Conservation (phyloP, 2,329 filamentous ascomycete genomes). For the Lachnellula cervina region DNA sequence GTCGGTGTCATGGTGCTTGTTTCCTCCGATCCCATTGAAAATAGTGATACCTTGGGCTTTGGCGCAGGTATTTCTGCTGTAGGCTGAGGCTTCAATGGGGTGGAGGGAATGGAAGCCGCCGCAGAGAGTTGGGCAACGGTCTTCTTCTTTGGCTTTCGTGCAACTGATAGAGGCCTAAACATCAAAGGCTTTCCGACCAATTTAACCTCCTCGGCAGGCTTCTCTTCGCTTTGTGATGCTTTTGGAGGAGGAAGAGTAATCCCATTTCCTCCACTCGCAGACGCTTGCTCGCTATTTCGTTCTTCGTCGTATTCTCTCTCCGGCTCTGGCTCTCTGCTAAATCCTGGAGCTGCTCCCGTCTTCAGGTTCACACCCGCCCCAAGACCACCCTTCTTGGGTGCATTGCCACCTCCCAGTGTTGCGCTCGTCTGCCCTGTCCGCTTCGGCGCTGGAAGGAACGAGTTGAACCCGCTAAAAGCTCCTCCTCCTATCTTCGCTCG, state of each 20-base stretch:
- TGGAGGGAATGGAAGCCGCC: conserved; percentile 17
- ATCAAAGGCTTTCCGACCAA: conserved; percentile 74
- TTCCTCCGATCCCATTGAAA: conserved; percentile 53
- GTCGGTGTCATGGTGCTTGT: conserved; percentile 7
- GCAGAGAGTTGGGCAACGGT: conserved; percentile 24
- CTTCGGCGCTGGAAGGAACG: conserved; percentile 82
- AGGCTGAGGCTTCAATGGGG: conserved; percentile 21
- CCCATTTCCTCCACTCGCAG: conserved; percentile 23
- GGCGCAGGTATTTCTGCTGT: conserved; percentile 29
- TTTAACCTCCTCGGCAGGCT: conserved; percentile 60
- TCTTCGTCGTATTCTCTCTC: conserved; percentile 22
- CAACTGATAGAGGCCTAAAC: conserved; percentile 86
- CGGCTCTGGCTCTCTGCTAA: conserved; percentile 54
- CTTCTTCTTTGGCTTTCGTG: conserved; percentile 68
- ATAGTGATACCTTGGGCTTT: conserved; percentile 64
- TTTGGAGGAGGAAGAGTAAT: conserved; percentile 40
- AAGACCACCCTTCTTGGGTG: conserved; percentile 26
- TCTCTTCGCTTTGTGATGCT: conserved; percentile 49
- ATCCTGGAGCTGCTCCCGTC: conserved; percentile 78
- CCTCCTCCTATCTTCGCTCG: conserved; percentile 58
- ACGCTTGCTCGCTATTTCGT: conserved; percentile 21
- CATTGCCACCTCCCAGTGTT: conserved; percentile 27
- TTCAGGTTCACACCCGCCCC: conserved; percentile 66
- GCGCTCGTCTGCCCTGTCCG: conserved; percentile 37
- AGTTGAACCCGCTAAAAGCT: conserved; percentile 76